Evolutionary conservation across 768 basidiomycete genomes (phyloP), one percentile per base, ranked within the genome.

Genomic region (Paxillus involutus): DNA sequence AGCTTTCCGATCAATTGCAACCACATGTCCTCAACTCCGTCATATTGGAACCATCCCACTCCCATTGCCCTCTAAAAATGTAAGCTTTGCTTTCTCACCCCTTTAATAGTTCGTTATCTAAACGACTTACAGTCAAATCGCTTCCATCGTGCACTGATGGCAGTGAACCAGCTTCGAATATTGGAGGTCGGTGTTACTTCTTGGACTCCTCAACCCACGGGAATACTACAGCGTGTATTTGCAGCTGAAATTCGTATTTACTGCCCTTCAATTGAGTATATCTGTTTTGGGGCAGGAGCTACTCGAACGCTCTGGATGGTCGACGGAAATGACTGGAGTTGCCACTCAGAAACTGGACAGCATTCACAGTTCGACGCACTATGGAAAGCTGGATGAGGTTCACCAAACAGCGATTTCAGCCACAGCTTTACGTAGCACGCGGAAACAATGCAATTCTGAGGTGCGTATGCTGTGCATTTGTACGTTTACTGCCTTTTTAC

Each of bases 201-300:
- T 32, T 77, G 74, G 75, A 47, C 56, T 14, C 70, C 73, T 14
- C 61, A 60, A 9, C 63, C 73, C 11, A 60, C 63, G 39, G 66
- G 67, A 36, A 42, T 56, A 19, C 47, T 61, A 16, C 74, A 77
- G 55, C 73, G 74, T 53, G 59, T 63, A 57, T 61, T 79, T 58
- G 66, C 70, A 48, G 64, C 71, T 26, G 77, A 78, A 55, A 60
- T 76, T 29, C 72, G 67, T 37, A 68, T 67, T 36, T 78, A 71
- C 62, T 65, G 70, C 40, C 70, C 75, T 5, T 64, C 60, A 26
- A 60, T 78, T 29, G 70, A 63, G 41, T 61, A 55, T 17, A 53
- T 77, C 51, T 65, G 67, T 43, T 62, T 79, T 61, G 73, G 75
- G 72, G 55, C 54, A 54, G 62, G 70, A 16, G 30, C 59, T 37